phyloP scores from a whole-genome alignment of 345 rosid genomes.

The Firmiana major region DNA sequence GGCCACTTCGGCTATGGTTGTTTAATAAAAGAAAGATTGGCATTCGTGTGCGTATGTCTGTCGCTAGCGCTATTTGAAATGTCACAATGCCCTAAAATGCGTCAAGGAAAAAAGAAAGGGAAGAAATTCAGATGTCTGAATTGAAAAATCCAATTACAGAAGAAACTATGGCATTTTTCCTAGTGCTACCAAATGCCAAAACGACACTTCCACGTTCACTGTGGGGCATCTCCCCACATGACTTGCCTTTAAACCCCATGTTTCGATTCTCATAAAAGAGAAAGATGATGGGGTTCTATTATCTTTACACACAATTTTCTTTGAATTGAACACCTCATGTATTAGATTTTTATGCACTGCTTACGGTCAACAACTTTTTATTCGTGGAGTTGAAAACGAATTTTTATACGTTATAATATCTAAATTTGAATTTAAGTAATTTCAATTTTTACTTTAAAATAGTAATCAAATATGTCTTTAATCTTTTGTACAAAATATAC shows the following conservation, averaged over 20 bases:
- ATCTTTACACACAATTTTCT: not conserved
- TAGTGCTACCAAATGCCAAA: conserved; percentile 21
- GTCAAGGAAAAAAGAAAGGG: not conserved
- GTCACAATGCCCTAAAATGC: not conserved
- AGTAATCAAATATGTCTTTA: no score
- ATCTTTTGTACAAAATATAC: no score
- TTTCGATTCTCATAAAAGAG: not conserved
- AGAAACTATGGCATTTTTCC: not conserved
- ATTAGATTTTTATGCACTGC: not conserved
- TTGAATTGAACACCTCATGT: not conserved
- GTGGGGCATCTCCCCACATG: conserved; percentile 26
- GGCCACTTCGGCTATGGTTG: not conserved
- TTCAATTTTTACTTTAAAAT: no score
- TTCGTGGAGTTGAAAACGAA: no score
- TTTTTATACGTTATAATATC: no score
- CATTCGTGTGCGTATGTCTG: conserved; percentile 23
- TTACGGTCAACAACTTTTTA: no score
- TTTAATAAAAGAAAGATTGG: not conserved
- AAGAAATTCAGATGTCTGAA: not conserved
- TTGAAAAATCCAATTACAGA: not conserved
- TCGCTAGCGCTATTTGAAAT: not conserved
- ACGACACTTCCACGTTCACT: conserved; percentile 33
- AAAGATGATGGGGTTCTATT: not conserved
- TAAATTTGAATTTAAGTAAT: no score
- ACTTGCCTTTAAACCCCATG: not conserved